Base-by-base conservation (phyloP, 306 rosid species). In the Comarum palustre region DNA sequence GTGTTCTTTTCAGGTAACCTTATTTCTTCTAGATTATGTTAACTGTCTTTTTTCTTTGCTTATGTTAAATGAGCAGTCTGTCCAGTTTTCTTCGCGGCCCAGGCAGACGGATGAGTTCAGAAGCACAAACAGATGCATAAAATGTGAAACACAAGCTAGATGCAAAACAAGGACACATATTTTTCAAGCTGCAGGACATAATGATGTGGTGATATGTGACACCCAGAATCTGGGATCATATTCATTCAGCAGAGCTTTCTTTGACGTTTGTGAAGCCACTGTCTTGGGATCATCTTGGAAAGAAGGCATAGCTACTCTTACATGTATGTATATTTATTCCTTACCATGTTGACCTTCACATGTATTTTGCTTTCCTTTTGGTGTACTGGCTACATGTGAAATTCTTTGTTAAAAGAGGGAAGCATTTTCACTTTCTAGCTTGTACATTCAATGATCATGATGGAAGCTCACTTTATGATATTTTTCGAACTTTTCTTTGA, bases 1-100 rank as follows among this genome's bases (percentile, higher is more conserved):
- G 7, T 38, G 39, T 66, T 45, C 77, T 74, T 58, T 79, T 64
- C 77, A 79, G 90, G 85, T 86, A 81, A 66, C 24, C 46, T 38
- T 71, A 68, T 70, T 69, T 31, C 38, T 68, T 63, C 32, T 67
- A 61, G 58, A n/a, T 55, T 74, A 15, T 46, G 27, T 61, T n/a
- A 71, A 20, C 20, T 34, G 24, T 68, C 31, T 80, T 52, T 64
- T 54, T 38, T 47, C 58, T 6, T 13, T 50, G 43, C 6, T 4
- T 39, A 31, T 29, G 4, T 38, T 36, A 38, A 41, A 55, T 38
- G 63, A 38, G 19, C 31, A 2, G 19, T 24, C 19, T 71, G 31
- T 59, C 25, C 54, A 32, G 73, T 71, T 82, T 66, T 66, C 17
- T 24, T 20, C n/a, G 64, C 62, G 45, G 69, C 51, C 36, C 4